These are phyloP conservation scores for Penicillium nordicum DNA, from an alignment of 2,329 filamentous ascomycete species.

Conservation along the genomic window DNA sequence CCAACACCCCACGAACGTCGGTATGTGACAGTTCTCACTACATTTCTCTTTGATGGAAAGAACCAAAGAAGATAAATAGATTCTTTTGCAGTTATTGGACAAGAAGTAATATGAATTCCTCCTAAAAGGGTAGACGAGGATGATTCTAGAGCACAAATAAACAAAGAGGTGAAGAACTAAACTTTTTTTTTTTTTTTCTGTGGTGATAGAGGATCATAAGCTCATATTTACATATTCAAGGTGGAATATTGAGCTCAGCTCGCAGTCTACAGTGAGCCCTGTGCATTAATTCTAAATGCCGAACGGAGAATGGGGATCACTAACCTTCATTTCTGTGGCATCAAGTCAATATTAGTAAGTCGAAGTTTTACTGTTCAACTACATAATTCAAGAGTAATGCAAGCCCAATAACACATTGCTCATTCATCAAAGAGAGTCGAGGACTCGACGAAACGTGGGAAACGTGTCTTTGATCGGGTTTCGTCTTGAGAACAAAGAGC, in stretches of 20 bases:
- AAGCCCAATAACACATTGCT: too few species aligned
- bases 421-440: neutral
- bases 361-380: too few species aligned
- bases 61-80: neutral
- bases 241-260: neutral
- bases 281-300: neutral
- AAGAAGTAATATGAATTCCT: neutral
- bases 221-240: neutral
- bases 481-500: neutral
- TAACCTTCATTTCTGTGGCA: too few species aligned
- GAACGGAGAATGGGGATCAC: too few species aligned
- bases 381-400: neutral
- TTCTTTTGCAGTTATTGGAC: neutral
- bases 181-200: neutral
- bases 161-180: neutral
- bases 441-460: too few species aligned
- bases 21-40: neutral
- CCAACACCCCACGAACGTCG: neutral
- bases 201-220: too few species aligned
- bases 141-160: neutral
- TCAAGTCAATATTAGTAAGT: neutral
- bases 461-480: neutral
- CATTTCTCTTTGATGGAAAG: neutral
- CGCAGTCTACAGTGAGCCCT: neutral
- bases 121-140: neutral